phyloP scores from a whole-genome alignment of 116 monocot genomes.

The Iris pallida region DNA sequence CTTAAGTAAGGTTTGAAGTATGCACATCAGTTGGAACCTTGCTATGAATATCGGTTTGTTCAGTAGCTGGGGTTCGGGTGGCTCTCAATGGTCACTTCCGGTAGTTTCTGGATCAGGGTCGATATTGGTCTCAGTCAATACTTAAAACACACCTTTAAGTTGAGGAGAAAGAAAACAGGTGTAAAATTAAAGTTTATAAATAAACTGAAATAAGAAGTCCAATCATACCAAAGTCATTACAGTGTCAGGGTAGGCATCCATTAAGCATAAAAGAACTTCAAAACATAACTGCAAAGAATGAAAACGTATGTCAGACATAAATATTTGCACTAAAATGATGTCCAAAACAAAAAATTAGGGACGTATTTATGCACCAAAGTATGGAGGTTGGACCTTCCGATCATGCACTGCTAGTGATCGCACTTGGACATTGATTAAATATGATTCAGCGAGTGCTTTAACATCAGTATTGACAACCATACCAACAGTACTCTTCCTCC shows the following conservation, averaged over 20 bases:
- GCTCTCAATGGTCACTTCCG: no score
- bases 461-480: constrained; percentile 57
- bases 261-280: constrained; percentile 67
- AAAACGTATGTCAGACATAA: constrained; percentile 6
- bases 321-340: background rate
- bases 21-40: no score
- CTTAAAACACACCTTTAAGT: no score
- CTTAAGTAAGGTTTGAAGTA: no score
- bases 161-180: background rate
- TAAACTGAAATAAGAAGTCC: background rate
- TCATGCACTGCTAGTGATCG: constrained; percentile 64
- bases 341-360: background rate
- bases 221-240: constrained; percentile 42
- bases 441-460: constrained; percentile 47
- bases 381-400: constrained; percentile 60
- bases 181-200: background rate
- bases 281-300: constrained; percentile 67
- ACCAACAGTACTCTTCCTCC: constrained; percentile 54
- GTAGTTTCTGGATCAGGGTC: no score
- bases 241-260: constrained; percentile 50
- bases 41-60: no score
- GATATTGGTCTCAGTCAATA: no score
- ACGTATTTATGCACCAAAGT: constrained; percentile 3
- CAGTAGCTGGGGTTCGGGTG: no score
- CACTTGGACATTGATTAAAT: constrained; percentile 58